These are phyloP conservation scores for Antarctomyces pellizariae DNA, from an alignment of 495 filamentous ascomycete species.

Conservation along the genomic window DNA sequence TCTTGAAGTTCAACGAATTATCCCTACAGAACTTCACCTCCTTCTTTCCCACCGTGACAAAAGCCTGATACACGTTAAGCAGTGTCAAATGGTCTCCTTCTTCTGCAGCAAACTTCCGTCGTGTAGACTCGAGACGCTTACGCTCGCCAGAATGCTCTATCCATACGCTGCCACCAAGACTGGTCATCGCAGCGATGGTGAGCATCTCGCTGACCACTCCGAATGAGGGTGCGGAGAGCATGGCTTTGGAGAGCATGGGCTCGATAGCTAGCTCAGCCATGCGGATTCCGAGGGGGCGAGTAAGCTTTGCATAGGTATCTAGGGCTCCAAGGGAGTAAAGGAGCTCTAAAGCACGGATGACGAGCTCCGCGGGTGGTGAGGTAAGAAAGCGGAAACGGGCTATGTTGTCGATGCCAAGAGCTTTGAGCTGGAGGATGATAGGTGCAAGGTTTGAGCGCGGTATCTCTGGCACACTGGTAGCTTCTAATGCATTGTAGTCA, in stretches of 20 bases:
- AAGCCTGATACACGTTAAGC: slow-evolving; percentile 81
- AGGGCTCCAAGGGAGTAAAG: slow-evolving; percentile 76
- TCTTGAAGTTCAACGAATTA: slow-evolving; percentile 67
- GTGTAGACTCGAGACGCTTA: slow-evolving; percentile 43
- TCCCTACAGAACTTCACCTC: slow-evolving; percentile 72
- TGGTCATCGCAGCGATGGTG: slow-evolving; percentile 87
- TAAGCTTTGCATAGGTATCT: slow-evolving; percentile 80
- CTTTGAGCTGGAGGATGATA: slow-evolving; percentile 80
- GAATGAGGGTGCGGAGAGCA: slow-evolving; percentile 56
- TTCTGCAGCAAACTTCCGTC: slow-evolving; percentile 70
- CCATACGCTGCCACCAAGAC: slow-evolving; percentile 60
- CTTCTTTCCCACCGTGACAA: slow-evolving; percentile 66
- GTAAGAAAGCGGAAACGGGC: slow-evolving; percentile 79
- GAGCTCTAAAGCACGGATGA: slow-evolving; percentile 72
- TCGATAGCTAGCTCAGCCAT: slow-evolving; percentile 94
- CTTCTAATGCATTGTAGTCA: slow-evolving; percentile 41
- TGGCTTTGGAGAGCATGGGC: slow-evolving; percentile 87
- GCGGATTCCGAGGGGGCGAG: slow-evolving; percentile 58
- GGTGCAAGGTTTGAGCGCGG: slow-evolving; percentile 85
- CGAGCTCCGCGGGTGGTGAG: slow-evolving; percentile 65
- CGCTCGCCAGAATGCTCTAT: slow-evolving; percentile 55
- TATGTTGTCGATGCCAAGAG: slow-evolving; percentile 89
- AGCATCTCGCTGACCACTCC: slow-evolving; percentile 68
- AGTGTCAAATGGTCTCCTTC: slow-evolving; percentile 93
- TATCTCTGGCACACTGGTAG: slow-evolving; percentile 68